These are phyloP conservation scores for Melampsora larici-populina DNA, from an alignment of 1,284 basidiomycete genomes.

Conservation along the genomic window DNA sequence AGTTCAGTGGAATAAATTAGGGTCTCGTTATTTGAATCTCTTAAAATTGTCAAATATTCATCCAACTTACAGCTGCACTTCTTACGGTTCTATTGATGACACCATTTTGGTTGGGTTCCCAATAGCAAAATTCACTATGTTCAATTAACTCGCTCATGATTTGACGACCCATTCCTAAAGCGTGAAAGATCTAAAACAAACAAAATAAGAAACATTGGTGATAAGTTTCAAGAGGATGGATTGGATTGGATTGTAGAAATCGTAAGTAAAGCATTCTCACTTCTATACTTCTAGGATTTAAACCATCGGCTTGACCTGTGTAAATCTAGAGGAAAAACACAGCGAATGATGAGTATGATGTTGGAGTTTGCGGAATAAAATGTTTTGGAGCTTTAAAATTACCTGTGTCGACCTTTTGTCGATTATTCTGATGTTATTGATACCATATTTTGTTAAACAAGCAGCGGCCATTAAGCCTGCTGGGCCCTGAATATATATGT, in stretches of 20 bases:
- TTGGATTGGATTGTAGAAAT: not conserved
- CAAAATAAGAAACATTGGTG: too few relatives aligned
- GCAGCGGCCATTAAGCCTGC: slow-evolving; percentile 7
- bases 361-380: not conserved
- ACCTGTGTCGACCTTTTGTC: slow-evolving; percentile 7
- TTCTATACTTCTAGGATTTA: not conserved
- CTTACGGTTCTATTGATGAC: slow-evolving; percentile 31
- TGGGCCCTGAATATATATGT: not conserved
- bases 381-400: not conserved
- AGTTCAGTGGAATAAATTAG: not conserved
- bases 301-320: slow-evolving; percentile 8
- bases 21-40: too few relatives aligned
- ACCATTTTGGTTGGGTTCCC: slow-evolving; percentile 25
- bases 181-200: slow-evolving; percentile 27
- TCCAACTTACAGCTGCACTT: slow-evolving; percentile 24
- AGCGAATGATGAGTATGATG: too few relatives aligned
- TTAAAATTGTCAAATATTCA: not conserved
- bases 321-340: not conserved
- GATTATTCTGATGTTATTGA: slow-evolving; percentile 1
- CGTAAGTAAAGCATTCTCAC: not conserved
- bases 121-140: slow-evolving; percentile 34
- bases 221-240: too few relatives aligned
- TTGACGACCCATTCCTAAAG: slow-evolving; percentile 32
- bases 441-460: not conserved
- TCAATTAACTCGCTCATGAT: slow-evolving; percentile 23